Conservation (phyloP, 768 basidiomycete genomes). For the Tulasnella sp. region DNA sequence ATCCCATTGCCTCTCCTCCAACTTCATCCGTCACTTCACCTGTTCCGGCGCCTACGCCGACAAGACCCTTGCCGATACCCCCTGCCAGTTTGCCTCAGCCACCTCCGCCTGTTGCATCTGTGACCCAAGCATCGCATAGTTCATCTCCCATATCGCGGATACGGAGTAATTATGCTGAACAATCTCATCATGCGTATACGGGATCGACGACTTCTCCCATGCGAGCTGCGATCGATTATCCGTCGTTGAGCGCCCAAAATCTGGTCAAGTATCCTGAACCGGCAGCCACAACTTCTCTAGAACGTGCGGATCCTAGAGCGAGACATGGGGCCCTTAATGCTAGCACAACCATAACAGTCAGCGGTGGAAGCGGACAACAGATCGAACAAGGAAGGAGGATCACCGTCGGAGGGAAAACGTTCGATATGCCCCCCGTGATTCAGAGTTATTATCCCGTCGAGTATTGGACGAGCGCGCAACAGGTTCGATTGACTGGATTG, state of each 20-base stretch:
- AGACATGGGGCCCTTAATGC: slow-evolving; percentile 15
- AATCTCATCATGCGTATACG: slow-evolving; percentile 38
- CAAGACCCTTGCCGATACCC: slow-evolving; percentile 15
- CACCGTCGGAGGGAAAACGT: slow-evolving; percentile 23
- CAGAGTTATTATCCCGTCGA: slow-evolving; percentile 63
- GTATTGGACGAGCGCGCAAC: slow-evolving; percentile 74
- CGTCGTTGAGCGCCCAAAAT: slow-evolving; percentile 48
- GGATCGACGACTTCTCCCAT: slow-evolving; percentile 28
- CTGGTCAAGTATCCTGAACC: slow-evolving; percentile 68
- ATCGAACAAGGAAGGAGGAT: slow-evolving; percentile 21
- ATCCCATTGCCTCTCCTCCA: background rate
- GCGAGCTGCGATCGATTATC: slow-evolving; percentile 64
- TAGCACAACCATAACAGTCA: background rate
- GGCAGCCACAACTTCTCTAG: slow-evolving; percentile 52
- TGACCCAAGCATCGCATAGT: slow-evolving; percentile 77
- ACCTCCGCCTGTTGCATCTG: slow-evolving; percentile 41
- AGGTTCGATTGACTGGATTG: slow-evolving; percentile 69
- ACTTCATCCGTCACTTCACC: slow-evolving; percentile 2
- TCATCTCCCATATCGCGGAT: slow-evolving; percentile 61
- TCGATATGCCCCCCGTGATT: slow-evolving; percentile 35
- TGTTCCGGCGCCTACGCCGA: slow-evolving; percentile 14
- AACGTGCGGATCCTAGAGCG: slow-evolving; percentile 61
- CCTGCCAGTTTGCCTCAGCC: slow-evolving; percentile 23
- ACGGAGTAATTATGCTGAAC: slow-evolving; percentile 66
- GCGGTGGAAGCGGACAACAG: slow-evolving; percentile 36